Evolutionary conservation across 768 basidiomycete genomes (phyloP), one percentile per base, ranked within the genome.

Genomic region (Suillus luteus): DNA sequence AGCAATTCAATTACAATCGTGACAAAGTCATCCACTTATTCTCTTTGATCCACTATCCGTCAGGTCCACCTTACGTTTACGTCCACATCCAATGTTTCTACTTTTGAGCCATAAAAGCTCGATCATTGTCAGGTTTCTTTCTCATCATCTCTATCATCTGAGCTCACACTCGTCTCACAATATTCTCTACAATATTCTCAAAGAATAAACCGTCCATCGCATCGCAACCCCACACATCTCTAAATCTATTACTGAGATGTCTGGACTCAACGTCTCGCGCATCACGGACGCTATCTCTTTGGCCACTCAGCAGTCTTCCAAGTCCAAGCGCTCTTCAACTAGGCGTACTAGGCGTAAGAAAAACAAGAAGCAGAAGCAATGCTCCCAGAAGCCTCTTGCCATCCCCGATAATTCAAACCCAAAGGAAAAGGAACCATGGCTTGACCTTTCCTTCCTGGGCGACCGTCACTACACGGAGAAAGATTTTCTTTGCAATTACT

Each of bases 401-500:
- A 51, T 19, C 27, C 4, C 31, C 51, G 10, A 17, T 31, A 19
- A 5, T 10, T 52, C 51, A 10, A 27, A 31, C 10, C 17, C 17
- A 31, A 31, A 4, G 17, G 51, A 52, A 22, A 27, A 27, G 27
- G 27, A 27, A 27, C 55, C 6, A 11, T 57, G 55, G 55, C 55
- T 57, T 17, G 55, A 57, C 55, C 55, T 57, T 17, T 40, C 55
- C 22, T 57, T 57, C 38, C 27, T 57, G 14, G 15, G 27, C 2
- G 27, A 17, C 15, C 55, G 38, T 17, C 1, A 10, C 2, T 17
- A 22, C 6, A 40, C 55, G 22, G 38, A 40, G 17, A 5, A 24
- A 40, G 55, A 57, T 24, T 57, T 40, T 17, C 10, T 57, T 15
- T 57, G 55, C 55, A 57, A 24, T 24, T 57, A 57, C 15, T 57